These are phyloP conservation scores for Yamadazyma nakazawae DNA, from an alignment of 805 yeast species.

Conservation along the genomic window DNA sequence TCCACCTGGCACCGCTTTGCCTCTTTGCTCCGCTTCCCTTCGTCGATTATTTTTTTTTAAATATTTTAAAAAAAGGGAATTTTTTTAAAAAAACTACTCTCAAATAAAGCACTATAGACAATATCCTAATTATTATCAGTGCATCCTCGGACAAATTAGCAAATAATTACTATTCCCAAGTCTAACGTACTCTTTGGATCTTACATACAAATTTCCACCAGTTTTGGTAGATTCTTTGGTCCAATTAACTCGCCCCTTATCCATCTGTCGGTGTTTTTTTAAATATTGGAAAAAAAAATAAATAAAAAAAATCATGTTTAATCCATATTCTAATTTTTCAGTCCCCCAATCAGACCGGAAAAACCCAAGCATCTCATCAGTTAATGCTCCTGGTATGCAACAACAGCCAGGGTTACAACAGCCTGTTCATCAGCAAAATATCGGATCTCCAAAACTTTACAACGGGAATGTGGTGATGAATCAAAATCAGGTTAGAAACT, in stretches of 20 bases:
- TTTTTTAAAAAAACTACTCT: background rate
- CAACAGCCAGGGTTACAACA: background rate
- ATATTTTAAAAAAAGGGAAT: background rate
- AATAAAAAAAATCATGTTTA: slow-evolving; percentile 7
- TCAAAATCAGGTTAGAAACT: background rate
- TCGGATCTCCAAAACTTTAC: slow-evolving; percentile 2
- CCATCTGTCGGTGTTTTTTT: background rate
- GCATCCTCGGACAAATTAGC: too few relatives aligned
- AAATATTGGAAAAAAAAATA: background rate
- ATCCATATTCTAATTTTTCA: slow-evolving; percentile 5
- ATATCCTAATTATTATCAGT: background rate
- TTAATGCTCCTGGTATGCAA: background rate
- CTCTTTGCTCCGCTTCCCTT: background rate
- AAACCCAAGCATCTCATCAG: background rate
- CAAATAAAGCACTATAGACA: background rate
- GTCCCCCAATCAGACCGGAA: slow-evolving; percentile 5
- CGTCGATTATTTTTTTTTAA: background rate
- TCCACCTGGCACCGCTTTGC: background rate
- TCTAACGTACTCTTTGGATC: too few relatives aligned
- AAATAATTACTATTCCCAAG: too few relatives aligned
- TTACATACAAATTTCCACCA: background rate
- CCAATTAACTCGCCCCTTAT: background rate
- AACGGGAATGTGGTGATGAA: background rate
- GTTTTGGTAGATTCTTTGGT: background rate
- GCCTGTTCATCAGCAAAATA: background rate